These are phyloP conservation scores for Larix sibirica DNA, from an alignment of 83 land plant species.

Conservation along the genomic window DNA sequence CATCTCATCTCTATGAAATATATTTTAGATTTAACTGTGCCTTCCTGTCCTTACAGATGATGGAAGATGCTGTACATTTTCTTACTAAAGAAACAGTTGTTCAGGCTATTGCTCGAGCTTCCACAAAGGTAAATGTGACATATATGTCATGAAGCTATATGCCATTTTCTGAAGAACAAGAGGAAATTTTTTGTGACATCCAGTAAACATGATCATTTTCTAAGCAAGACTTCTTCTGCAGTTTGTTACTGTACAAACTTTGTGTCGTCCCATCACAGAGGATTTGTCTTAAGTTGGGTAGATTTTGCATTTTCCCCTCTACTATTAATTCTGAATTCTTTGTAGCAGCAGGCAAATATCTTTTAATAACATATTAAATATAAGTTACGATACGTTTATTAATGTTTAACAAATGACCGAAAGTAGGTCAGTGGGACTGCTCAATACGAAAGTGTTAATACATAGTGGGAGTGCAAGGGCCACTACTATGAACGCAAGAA, in stretches of 20 bases:
- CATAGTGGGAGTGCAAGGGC: too few species aligned
- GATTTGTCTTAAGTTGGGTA: background rate
- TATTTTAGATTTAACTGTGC: background rate
- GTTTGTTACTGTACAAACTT: background rate
- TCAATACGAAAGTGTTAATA: too few species aligned
- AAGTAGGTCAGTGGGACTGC: too few species aligned
- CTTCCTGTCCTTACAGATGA: conserved; percentile 52
- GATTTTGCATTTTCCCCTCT: background rate
- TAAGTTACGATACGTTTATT: too few species aligned
- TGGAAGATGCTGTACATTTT: conserved; percentile 95
- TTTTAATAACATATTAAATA: too few species aligned
- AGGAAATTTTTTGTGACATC: too few species aligned
- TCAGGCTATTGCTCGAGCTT: conserved; percentile 95
- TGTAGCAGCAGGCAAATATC: too few species aligned
- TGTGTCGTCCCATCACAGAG: background rate
- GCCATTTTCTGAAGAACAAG: background rate
- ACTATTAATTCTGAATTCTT: background rate
- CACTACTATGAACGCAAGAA: too few species aligned
- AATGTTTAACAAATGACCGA: too few species aligned
- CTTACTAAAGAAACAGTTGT: conserved; percentile 92
- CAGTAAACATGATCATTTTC: background rate
- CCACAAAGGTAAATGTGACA: conserved; percentile 80
- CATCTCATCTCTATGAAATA: background rate
- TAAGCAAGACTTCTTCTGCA: background rate
- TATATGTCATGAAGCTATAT: background rate